Evolutionary conservation across 805 yeast genomes (phyloP).

Genomic region (Kuraishia piskuri): DNA sequence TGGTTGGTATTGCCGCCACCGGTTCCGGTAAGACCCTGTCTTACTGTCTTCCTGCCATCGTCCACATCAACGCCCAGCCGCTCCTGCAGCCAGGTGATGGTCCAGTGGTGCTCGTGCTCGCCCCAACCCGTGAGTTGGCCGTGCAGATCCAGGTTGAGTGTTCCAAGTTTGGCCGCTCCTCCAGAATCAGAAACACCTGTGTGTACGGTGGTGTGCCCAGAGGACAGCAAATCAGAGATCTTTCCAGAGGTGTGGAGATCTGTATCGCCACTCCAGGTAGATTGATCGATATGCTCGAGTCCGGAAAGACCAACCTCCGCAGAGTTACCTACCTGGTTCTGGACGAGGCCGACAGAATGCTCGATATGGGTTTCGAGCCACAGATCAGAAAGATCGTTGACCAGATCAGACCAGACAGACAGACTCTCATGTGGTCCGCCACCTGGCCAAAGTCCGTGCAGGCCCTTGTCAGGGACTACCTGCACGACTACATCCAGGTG

Average conservation of each 20-base stretch:
- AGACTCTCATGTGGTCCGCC: slow-evolving; percentile 99
- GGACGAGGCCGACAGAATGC: slow-evolving; percentile 99
- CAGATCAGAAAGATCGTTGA: slow-evolving; percentile 94
- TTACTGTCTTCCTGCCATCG: slow-evolving; percentile 94
- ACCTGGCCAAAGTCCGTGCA: slow-evolving; percentile 99
- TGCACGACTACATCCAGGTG: slow-evolving; percentile 91
- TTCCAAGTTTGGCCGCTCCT: slow-evolving; percentile 84
- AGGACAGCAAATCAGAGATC: slow-evolving; percentile 96
- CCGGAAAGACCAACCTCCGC: slow-evolving; percentile 87
- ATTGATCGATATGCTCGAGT: slow-evolving; percentile 93
- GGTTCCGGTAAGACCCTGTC: slow-evolving; percentile 99
- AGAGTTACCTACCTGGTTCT: slow-evolving; percentile 95
- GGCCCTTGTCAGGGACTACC: slow-evolving; percentile 83
- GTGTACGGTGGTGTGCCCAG: slow-evolving; percentile 99
- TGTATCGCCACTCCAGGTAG: slow-evolving; percentile 98
- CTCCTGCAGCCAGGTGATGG: slow-evolving; percentile 91
- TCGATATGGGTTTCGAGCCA: slow-evolving; percentile 99
- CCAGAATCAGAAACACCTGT: slow-evolving; percentile 94
- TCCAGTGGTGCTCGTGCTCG: slow-evolving; percentile 89
- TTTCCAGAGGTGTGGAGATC: slow-evolving; percentile 92
- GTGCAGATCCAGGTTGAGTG: slow-evolving; percentile 96
- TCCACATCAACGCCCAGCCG: slow-evolving; percentile 97
- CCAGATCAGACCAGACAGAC: slow-evolving; percentile 99
- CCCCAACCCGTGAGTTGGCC: slow-evolving; percentile 98
- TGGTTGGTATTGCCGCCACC: slow-evolving; percentile 98